phyloP scores from a whole-genome alignment of 2,329 filamentous ascomycete genomes.

The Rutstroemia sydowiana region DNA sequence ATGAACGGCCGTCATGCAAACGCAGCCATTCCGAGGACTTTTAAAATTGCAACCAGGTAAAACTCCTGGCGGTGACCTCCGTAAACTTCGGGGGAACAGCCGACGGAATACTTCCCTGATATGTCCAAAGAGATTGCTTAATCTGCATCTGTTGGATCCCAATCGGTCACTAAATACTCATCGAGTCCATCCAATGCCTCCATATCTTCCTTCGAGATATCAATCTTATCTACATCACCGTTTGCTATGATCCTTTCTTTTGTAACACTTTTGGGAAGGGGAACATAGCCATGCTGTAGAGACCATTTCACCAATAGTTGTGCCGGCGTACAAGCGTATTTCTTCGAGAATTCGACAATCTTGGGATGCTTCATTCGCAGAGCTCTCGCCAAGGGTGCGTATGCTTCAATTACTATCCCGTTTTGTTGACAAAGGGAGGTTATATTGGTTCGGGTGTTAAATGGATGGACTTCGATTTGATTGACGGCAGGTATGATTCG shows the following conservation, averaged over 20 bases:
- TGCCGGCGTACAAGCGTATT: constrained; percentile 63
- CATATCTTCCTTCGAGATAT: constrained; percentile 58
- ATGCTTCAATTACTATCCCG: constrained; percentile 67
- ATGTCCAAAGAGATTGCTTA: constrained; percentile 9
- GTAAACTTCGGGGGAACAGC: no score
- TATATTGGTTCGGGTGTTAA: constrained; percentile 67
- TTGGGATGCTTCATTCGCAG: constrained; percentile 61
- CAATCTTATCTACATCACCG: constrained; percentile 50
- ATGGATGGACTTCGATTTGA: constrained; percentile 76
- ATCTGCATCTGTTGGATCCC: constrained; percentile 42
- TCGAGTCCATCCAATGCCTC: constrained; percentile 55
- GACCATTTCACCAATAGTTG: constrained; percentile 74
- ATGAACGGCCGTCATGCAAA: no score
- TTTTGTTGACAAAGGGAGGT: constrained; percentile 58
- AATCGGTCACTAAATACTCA: constrained; percentile 66
- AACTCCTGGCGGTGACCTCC: no score
- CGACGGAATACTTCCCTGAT: neutral
- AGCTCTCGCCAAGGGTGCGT: constrained; percentile 68
- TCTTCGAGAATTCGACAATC: constrained; percentile 54
- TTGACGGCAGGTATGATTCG: constrained; percentile 62
- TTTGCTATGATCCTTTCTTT: constrained; percentile 59
- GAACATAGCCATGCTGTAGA: constrained; percentile 65
- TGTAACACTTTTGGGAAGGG: constrained; percentile 65
- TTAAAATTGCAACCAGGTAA: no score
- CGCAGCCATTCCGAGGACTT: no score